These are phyloP conservation scores for Pseudozyma flocculosa DNA, from an alignment of 1,284 basidiomycete species.

Conservation along the genomic window DNA sequence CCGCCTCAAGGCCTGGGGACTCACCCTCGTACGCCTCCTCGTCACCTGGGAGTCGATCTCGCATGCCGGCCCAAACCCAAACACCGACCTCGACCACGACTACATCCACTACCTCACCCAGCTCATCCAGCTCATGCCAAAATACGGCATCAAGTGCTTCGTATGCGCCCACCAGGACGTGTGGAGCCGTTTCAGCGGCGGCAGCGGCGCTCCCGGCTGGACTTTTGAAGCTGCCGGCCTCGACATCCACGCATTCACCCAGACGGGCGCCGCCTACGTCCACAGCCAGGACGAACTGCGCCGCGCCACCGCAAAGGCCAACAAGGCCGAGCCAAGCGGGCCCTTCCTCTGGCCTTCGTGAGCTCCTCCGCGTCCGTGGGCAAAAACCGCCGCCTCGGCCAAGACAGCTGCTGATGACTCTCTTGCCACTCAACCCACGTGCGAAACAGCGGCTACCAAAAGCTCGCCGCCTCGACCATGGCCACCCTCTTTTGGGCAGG, in stretches of 20 bases:
- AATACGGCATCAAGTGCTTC: slow-evolving; percentile 79
- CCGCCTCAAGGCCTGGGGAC: slow-evolving; percentile 57
- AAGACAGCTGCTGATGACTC: no score
- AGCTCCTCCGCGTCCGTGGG: no score
- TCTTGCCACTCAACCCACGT: no score
- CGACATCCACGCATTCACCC: slow-evolving; percentile 28
- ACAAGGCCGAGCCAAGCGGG: slow-evolving; percentile 36
- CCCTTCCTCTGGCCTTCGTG: slow-evolving; percentile 55
- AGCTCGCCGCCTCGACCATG: slow-evolving; percentile 58
- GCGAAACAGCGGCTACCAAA: slow-evolving; percentile 44
- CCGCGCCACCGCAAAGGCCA: slow-evolving; percentile 1
- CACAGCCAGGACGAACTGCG: slow-evolving; percentile 33
- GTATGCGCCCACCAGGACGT: slow-evolving; percentile 68
- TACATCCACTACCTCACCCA: slow-evolving; percentile 78
- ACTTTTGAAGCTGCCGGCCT: slow-evolving; percentile 51
- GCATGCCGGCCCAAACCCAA: slow-evolving; percentile 65
- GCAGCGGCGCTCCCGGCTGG: slow-evolving; percentile 69
- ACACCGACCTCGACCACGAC: slow-evolving; percentile 69
- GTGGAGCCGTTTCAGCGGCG: slow-evolving; percentile 91
- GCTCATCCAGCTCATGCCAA: slow-evolving; percentile 73
- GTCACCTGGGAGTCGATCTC: slow-evolving; percentile 97
- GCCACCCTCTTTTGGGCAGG: slow-evolving; percentile 58
- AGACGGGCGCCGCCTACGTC: slow-evolving; percentile 51
- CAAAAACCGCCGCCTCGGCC: no score
- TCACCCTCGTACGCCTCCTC: slow-evolving; percentile 64